phyloP scores from a whole-genome alignment of 768 basidiomycete genomes.

The Podaxis carcinomalis region DNA sequence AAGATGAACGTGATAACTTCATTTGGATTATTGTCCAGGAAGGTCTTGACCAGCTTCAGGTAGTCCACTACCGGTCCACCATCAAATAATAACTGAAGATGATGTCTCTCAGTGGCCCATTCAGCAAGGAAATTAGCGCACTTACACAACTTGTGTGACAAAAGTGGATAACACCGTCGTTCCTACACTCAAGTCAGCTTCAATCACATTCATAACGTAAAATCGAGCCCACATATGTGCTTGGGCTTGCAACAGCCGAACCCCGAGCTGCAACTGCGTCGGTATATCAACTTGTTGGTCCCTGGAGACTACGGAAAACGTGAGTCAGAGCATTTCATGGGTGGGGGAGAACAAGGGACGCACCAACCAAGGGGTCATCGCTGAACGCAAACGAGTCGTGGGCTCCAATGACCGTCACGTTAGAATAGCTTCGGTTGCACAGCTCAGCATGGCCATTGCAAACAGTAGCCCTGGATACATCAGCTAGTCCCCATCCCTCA shows the following conservation, averaged over 20 bases:
- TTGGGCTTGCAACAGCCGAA: constrained; percentile 60
- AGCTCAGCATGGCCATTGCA: constrained; percentile 69
- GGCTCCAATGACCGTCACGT: constrained; percentile 44
- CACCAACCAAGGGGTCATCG: constrained; percentile 40
- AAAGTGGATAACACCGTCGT: constrained; percentile 49
- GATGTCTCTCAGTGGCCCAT: background rate
- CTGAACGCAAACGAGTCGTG: constrained; percentile 57
- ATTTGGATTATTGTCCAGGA: constrained; percentile 56
- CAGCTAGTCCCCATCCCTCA: background rate
- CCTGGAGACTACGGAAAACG: constrained; percentile 32
- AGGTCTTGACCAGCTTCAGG: constrained; percentile 48
- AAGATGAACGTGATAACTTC: constrained; percentile 65
- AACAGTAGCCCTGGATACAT: constrained; percentile 31
- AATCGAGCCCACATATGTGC: constrained; percentile 34
- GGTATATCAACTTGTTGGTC: constrained; percentile 50
- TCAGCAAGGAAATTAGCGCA: constrained; percentile 23
- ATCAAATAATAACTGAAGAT: constrained; percentile 41
- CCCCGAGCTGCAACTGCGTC: constrained; percentile 44
- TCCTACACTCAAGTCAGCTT: constrained; percentile 15
- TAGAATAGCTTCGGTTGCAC: constrained; percentile 52
- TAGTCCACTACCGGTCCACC: constrained; percentile 48
- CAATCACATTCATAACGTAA: background rate
- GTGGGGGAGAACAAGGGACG: constrained; percentile 12
- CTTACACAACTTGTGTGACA: constrained; percentile 54
- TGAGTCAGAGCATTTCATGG: background rate